Conservation (phyloP, 805 yeast genomes). For the Candida palmyrensis region DNA sequence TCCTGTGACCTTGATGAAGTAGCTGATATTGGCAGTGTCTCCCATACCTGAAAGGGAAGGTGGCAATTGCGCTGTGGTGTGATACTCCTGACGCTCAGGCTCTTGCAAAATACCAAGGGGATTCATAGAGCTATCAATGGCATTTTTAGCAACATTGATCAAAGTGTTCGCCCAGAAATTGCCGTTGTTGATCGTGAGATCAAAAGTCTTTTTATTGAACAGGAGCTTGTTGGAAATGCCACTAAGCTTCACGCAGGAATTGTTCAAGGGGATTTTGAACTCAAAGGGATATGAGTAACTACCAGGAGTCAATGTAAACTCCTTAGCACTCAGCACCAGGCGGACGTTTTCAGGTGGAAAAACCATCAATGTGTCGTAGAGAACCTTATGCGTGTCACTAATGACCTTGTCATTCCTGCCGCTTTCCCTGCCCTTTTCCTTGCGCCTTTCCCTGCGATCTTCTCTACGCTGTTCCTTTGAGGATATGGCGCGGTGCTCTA, state of each 20-base stretch:
- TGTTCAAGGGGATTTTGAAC: constrained; percentile 39
- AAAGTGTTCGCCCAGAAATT: constrained; percentile 16
- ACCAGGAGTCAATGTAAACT: constrained; percentile 47
- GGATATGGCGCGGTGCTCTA: not conserved
- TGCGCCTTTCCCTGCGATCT: constrained; percentile 6
- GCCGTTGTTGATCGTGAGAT: constrained; percentile 29
- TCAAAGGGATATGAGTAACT: constrained; percentile 45
- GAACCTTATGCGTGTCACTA: constrained; percentile 39
- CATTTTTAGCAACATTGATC: constrained; percentile 15
- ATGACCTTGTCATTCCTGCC: constrained; percentile 14
- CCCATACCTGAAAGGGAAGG: constrained; percentile 20
- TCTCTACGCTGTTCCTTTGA: not conserved
- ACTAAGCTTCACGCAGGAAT: constrained; percentile 31
- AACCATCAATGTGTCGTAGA: constrained; percentile 45
- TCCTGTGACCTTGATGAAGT: constrained; percentile 59
- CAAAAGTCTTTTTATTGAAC: constrained; percentile 24
- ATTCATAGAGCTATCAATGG: constrained; percentile 2
- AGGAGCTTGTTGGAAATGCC: constrained; percentile 30
- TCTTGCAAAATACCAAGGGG: not conserved
- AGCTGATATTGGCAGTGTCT: constrained; percentile 38
- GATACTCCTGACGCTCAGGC: constrained; percentile 13
- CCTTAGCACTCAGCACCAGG: constrained; percentile 36
- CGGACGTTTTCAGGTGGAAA: constrained; percentile 50
- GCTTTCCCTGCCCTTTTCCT: constrained; percentile 14
- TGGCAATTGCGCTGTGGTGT: constrained; percentile 25